Base-by-base conservation (phyloP, 768 basidiomycete species). In the Candolleomyces efflorescens region DNA sequence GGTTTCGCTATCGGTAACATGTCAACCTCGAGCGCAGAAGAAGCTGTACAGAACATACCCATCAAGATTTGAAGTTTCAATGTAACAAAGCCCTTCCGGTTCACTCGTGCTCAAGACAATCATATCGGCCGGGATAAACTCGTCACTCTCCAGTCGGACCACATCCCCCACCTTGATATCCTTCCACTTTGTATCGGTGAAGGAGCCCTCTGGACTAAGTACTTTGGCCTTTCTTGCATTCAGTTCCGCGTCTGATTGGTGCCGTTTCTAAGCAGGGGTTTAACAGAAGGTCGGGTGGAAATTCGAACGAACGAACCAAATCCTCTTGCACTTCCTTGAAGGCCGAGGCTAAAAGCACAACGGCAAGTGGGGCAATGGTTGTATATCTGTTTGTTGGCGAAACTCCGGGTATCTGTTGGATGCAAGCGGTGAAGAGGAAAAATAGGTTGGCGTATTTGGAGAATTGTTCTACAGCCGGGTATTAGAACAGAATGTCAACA, bases 381-480 rank as follows among this genome's bases (percentile, higher is more conserved):
- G 97, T 99, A 70, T 91, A 99, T 58, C 75, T 79, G 66, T 97
- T 94, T 2, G 96, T 98, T 15, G 97, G 97, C 1, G 97, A 99
- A 6, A 99, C 95, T 64, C 86, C 92, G 15, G 97, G 97, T 63
- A 99, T 94, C 75, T 99, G 97, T 67, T 98, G 96, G 50, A 98
- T 98, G 73, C 82, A 87, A 18, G 93, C 93, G 27, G 96, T 98
- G 78, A 99, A 98, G 58, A 99, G 79, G 81, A 99, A 99, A 80
- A 99, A 99, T 60, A 98, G 53, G 69, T 99, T 98, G 63, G 97
- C 96, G 69, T 98, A 98, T 83, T 97, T 93, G 45, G 92, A 94
- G 78, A 98, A 97, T 84, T 98, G 94, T 70, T 96, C 95, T 96
- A 73, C 5, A 51, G 26, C 24, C 51, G 9, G 56, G 37, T 15